phyloP scores from a whole-genome alignment of 495 filamentous ascomycete species.

The Penicillium lividum region DNA sequence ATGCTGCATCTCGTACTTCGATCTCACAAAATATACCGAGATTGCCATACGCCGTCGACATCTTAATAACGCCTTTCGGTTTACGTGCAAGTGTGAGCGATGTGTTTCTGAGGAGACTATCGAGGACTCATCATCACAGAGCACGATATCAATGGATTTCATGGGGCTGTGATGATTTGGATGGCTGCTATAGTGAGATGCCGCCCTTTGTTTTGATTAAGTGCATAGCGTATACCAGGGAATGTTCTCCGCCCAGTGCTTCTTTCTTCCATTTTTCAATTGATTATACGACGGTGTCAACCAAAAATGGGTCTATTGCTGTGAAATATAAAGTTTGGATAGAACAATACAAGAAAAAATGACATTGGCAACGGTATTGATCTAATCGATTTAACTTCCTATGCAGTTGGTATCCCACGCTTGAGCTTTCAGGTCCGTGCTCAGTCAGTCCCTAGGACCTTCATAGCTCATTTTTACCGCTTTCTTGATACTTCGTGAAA shows the following conservation, averaged over 20 bases:
- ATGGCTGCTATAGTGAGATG: neutral
- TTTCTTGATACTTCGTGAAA: neutral
- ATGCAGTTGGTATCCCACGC: no score
- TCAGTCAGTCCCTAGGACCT: no score
- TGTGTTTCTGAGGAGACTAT: conserved; percentile 31
- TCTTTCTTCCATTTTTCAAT: neutral
- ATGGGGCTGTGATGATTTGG: conserved; percentile 9
- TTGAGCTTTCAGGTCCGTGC: no score
- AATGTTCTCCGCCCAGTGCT: neutral
- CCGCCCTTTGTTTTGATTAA: neutral
- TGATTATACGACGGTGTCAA: no score
- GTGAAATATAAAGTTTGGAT: no score
- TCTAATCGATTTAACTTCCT: no score
- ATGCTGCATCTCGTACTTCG: conserved; percentile 46
- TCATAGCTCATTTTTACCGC: conserved; percentile 20
- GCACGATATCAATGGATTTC: conserved; percentile 14
- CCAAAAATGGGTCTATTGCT: no score
- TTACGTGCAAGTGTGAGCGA: conserved; percentile 35
- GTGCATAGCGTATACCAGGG: neutral
- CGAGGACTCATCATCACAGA: conserved; percentile 15
- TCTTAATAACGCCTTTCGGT: conserved; percentile 35
- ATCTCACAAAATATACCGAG: conserved; percentile 28
- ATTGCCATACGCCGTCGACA: conserved; percentile 29
- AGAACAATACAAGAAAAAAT: no score
- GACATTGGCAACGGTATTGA: no score